Conservation (phyloP, 768 basidiomycete genomes). For the Peribolospora baueri region DNA sequence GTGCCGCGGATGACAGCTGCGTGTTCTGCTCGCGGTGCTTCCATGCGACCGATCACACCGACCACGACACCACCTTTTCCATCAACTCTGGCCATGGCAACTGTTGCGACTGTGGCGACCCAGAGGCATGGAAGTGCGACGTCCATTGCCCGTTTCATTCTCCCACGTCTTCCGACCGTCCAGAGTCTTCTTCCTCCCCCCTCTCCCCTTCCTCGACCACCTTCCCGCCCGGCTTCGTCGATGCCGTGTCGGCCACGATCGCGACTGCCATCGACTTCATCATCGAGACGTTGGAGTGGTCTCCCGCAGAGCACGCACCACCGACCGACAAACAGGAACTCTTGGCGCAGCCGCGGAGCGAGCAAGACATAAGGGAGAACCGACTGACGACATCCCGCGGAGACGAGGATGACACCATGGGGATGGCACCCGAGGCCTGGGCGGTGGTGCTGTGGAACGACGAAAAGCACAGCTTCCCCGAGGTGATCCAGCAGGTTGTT, state of each 20-base stretch:
- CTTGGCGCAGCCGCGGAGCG: conserved; percentile 32
- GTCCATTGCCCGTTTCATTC: conserved; percentile 57
- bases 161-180: conserved; percentile 15
- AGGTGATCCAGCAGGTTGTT: conserved; percentile 45
- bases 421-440: conserved; percentile 7
- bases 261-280: conserved; percentile 59
- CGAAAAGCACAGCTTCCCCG: conserved; percentile 82
- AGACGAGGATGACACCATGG: background rate
- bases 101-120: conserved; percentile 86
- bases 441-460: conserved; percentile 84
- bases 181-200: background rate
- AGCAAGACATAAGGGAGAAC: conserved; percentile 45
- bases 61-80: conserved; percentile 82
- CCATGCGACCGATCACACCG: conserved; percentile 52
- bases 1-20: conserved; percentile 66
- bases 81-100: conserved; percentile 55
- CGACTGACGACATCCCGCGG: conserved; percentile 31
- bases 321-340: background rate
- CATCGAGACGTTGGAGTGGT: conserved; percentile 55
- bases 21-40: conserved; percentile 79
- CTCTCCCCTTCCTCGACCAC: background rate
- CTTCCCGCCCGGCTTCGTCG: background rate
- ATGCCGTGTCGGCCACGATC: conserved; percentile 24
- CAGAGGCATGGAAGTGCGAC: conserved; percentile 53
- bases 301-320: conserved; percentile 41